Evolutionary conservation across 1,139 yeast species (phyloP).

Genomic region (Kurtzmaniella quercitrusa): DNA sequence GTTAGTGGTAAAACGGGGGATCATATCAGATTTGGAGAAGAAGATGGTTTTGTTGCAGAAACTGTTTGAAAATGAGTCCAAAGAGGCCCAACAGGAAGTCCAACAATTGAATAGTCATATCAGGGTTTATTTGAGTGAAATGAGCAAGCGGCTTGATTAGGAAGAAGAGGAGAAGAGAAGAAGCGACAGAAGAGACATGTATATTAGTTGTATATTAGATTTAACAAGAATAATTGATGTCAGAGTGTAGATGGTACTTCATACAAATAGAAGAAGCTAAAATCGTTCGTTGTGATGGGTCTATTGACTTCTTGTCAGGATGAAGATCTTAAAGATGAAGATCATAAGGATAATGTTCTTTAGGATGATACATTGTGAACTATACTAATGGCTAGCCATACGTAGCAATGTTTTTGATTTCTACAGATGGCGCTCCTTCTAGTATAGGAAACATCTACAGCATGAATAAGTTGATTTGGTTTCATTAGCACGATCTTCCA

Average conservation of each 20-base stretch:
- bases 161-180: not conserved
- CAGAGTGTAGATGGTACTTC: conserved; percentile 2
- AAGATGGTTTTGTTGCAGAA: conserved; percentile 39
- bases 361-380: too few species aligned
- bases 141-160: conserved; percentile 32
- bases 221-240: conserved; percentile 6
- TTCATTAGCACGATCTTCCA: too few species aligned
- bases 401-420: too few species aligned
- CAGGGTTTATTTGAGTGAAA: conserved; percentile 43
- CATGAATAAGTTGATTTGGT: too few species aligned
- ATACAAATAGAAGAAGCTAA: too few species aligned
- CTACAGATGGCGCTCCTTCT: too few species aligned
- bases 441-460: too few species aligned
- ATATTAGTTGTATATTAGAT: conserved; percentile 4
- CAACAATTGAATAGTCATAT: conserved; percentile 53
- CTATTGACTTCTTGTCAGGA: not conserved
- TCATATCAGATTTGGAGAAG: conserved; percentile 45
- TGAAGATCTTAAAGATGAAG: too few species aligned
- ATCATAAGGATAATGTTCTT: too few species aligned
- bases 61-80: conserved; percentile 51
- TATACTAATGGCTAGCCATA: not conserved
- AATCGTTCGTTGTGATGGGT: not conserved
- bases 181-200: conserved; percentile 1
- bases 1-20: conserved; percentile 42
- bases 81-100: conserved; percentile 50